These are phyloP conservation scores for Digitaria exilis DNA, from an alignment of 202 grass and related monocot genomes.

Conservation along the genomic window DNA sequence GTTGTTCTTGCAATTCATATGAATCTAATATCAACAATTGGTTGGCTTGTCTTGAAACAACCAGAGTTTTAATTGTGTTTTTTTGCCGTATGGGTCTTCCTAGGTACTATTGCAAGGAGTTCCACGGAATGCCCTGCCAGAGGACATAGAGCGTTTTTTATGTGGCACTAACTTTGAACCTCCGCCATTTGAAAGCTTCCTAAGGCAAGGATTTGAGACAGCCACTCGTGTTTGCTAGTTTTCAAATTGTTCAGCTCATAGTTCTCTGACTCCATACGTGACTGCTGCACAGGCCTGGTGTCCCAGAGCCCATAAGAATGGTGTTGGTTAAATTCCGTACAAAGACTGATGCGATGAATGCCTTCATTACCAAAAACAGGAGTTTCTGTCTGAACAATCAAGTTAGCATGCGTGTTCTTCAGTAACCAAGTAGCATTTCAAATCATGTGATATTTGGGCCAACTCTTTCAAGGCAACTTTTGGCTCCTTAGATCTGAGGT, in stretches of 20 bases:
- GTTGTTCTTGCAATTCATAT: background rate
- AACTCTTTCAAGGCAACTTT: background rate
- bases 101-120: slow-evolving; percentile 87
- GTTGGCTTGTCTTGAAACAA: slow-evolving; percentile 23
- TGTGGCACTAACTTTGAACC: slow-evolving; percentile 72
- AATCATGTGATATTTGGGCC: background rate
- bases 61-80: background rate
- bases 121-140: slow-evolving; percentile 56
- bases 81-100: slow-evolving; percentile 3
- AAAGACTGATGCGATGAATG: slow-evolving; percentile 69
- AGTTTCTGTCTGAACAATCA: slow-evolving; percentile 77
- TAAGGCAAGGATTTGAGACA: slow-evolving; percentile 45
- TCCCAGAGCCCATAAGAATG: slow-evolving; percentile 63
- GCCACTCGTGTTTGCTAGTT: slow-evolving; percentile 26
- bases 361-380: slow-evolving; percentile 69
- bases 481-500: background rate
- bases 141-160: slow-evolving; percentile 84
- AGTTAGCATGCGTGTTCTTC: slow-evolving; percentile 69
- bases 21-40: slow-evolving; percentile 1
- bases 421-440: slow-evolving; percentile 59
- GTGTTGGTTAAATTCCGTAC: slow-evolving; percentile 65
- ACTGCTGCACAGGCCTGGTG: slow-evolving; percentile 49
- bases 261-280: slow-evolving; percentile 22
- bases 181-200: slow-evolving; percentile 60
- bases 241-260: background rate